These are phyloP conservation scores for Phialemonium atrogriseum DNA, from an alignment of 2,329 filamentous ascomycete species.

Conservation along the genomic window DNA sequence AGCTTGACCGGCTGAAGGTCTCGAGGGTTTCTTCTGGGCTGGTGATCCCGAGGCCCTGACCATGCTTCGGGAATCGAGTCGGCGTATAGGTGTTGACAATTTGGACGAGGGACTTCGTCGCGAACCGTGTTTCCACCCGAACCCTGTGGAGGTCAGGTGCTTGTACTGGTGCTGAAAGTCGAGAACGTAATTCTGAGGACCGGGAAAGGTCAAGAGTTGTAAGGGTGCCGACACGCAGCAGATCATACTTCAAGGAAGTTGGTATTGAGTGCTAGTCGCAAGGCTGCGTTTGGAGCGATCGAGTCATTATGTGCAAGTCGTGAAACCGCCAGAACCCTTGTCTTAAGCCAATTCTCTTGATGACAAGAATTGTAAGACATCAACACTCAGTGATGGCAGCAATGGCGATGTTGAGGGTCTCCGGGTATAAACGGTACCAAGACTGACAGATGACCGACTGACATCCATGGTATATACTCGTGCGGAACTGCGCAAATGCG, in stretches of 20 bases:
- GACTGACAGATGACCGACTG: neutral
- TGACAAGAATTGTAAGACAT: too few species aligned
- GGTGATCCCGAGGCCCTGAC: neutral
- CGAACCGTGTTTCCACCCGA: neutral
- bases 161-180: neutral
- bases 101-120: neutral
- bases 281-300: neutral
- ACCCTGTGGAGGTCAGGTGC: neutral
- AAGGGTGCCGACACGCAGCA: neutral
- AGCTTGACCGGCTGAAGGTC: constrained; percentile 1
- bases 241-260: constrained; percentile 3
- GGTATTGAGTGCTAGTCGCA: constrained; percentile 2
- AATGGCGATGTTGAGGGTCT: neutral
- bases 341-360: too few species aligned
- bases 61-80: constrained; percentile 2
- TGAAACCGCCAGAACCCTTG: neutral
- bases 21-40: neutral
- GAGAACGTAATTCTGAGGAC: neutral
- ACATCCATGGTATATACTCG: neutral
- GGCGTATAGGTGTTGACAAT: neutral
- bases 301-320: neutral
- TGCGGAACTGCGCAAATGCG: neutral
- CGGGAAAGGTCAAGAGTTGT: neutral
- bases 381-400: too few species aligned
- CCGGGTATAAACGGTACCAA: neutral